Conservation (phyloP, 352 stramenopile genomes). For the Globisporangium nunn region DNA sequence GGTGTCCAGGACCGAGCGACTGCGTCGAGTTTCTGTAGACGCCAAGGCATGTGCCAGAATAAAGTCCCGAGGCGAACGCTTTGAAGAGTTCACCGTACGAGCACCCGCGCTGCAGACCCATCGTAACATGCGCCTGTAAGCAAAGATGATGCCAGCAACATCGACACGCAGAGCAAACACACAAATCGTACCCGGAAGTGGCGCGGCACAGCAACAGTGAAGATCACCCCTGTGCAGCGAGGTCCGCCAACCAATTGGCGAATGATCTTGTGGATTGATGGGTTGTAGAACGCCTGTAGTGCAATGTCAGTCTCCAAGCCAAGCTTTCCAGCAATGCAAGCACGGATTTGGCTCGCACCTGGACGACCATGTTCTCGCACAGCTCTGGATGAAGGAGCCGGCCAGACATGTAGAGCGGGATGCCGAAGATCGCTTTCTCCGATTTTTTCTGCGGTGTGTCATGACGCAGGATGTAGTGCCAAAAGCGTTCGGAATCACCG, state of each 20-base stretch:
- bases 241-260: conserved; percentile 70
- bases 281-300: conserved; percentile 71
- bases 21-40: conserved; percentile 70
- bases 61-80: conserved; percentile 45
- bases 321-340: background rate
- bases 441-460: conserved; percentile 51
- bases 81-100: conserved; percentile 66
- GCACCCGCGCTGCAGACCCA: conserved; percentile 16
- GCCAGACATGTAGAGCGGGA: conserved; percentile 82
- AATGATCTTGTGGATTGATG: conserved; percentile 82
- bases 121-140: background rate
- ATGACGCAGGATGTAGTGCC: conserved; percentile 62
- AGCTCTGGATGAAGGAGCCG: conserved; percentile 73
- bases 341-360: conserved; percentile 22
- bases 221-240: conserved; percentile 70
- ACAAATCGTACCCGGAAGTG: conserved; percentile 28
- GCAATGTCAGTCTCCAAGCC: background rate
- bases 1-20: conserved; percentile 24
- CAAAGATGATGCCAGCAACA: background rate
- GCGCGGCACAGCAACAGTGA: conserved; percentile 41
- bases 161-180: background rate
- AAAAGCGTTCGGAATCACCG: conserved; percentile 34
- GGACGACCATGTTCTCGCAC: conserved; percentile 82
- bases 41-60: conserved; percentile 59
- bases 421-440: conserved; percentile 70